These are phyloP conservation scores for Cytospora chrysosperma DNA, from an alignment of 2,329 filamentous ascomycete genomes.

Conservation along the genomic window DNA sequence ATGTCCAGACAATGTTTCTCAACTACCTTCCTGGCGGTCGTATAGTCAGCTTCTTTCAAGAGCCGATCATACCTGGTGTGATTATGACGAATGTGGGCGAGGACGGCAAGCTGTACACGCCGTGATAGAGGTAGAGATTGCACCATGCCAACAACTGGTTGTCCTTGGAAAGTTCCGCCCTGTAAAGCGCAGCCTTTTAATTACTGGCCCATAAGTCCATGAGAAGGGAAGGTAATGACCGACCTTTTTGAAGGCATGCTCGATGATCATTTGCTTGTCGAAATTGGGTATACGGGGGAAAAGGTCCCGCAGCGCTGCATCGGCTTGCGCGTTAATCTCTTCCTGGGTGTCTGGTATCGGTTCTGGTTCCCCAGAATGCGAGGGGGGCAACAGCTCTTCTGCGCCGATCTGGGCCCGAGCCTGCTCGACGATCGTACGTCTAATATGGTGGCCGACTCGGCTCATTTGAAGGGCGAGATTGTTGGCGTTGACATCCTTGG, in stretches of 20 bases:
- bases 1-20: conserved; percentile 61
- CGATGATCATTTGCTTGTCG: conserved; percentile 61
- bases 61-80: conserved; percentile 65
- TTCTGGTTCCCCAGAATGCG: conserved; percentile 44
- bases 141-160: conserved; percentile 58
- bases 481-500: conserved; percentile 36
- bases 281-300: conserved; percentile 66
- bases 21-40: conserved; percentile 60
- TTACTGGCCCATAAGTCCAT: not conserved
- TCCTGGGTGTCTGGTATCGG: conserved; percentile 59
- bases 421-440: conserved; percentile 58
- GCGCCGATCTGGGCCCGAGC: conserved; percentile 39
- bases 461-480: conserved; percentile 53
- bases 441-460: conserved; percentile 60
- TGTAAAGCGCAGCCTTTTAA: conserved; percentile 30
- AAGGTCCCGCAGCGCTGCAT: conserved; percentile 60
- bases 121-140: conserved; percentile 56
- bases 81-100: conserved; percentile 66
- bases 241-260: conserved; percentile 63
- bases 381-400: conserved; percentile 29
- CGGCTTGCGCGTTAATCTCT: conserved; percentile 62
- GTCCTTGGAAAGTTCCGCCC: conserved; percentile 51
- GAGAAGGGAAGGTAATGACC: not conserved
- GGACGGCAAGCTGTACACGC: conserved; percentile 62
- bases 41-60: conserved; percentile 56